These are phyloP conservation scores for Panellus pusillus DNA, from an alignment of 768 basidiomycete species.

Conservation along the genomic window DNA sequence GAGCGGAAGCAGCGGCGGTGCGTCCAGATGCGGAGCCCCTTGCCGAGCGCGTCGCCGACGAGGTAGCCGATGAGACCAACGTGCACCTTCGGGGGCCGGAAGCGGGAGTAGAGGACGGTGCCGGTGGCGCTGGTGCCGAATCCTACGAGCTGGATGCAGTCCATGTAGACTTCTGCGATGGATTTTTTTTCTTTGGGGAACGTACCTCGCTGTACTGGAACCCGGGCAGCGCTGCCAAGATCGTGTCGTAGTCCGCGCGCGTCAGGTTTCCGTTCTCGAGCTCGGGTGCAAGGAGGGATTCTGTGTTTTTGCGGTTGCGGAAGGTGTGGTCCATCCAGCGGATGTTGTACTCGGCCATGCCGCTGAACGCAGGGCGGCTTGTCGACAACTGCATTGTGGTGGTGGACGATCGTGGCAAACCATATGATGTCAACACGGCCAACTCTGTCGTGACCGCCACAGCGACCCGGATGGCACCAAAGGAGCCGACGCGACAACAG, in stretches of 20 bases:
- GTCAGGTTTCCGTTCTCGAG: slow-evolving; percentile 13
- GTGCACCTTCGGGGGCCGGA: neutral
- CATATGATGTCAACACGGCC: neutral
- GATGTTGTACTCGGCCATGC: slow-evolving; percentile 3
- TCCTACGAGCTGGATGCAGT: slow-evolving; percentile 1
- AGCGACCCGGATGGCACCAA: slow-evolving; percentile 45
- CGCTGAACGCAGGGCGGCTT: too few relatives aligned
- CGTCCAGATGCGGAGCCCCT: neutral
- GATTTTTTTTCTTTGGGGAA: too few relatives aligned
- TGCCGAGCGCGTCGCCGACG: neutral
- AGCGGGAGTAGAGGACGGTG: neutral
- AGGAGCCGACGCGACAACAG: slow-evolving; percentile 70
- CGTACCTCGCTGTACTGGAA: slow-evolving; percentile 4
- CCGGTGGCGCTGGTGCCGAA: neutral
- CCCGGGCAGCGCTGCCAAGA: neutral
- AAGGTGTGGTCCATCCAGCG: slow-evolving; percentile 16
- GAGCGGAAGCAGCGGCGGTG: neutral
- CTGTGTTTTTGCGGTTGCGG: neutral
- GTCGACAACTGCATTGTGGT: too few relatives aligned
- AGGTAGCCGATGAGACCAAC: neutral
- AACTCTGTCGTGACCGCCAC: neutral
- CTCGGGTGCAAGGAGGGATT: slow-evolving; percentile 14
- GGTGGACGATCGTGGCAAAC: too few relatives aligned
- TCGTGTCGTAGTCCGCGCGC: slow-evolving; percentile 10
- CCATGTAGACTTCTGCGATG: neutral